phyloP scores from a whole-genome alignment of 2,329 filamentous ascomycete genomes.

The Trichoderma brevicompactum region DNA sequence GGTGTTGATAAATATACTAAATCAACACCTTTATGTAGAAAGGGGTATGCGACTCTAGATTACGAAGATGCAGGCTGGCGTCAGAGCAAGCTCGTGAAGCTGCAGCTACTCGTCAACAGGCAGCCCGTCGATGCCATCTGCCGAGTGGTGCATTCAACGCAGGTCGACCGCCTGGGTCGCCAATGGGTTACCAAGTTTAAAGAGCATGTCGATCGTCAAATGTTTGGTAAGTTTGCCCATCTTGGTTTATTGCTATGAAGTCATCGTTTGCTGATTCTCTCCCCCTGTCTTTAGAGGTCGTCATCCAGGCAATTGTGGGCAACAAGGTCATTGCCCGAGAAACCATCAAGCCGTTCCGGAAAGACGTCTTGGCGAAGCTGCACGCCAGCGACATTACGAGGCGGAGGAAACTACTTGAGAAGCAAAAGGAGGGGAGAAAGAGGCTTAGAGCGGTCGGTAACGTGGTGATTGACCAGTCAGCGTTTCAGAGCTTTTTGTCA shows the following conservation, averaged over 20 bases:
- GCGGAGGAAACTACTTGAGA: slow-evolving; percentile 86
- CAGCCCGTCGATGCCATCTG: slow-evolving; percentile 90
- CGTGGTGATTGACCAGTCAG: slow-evolving; percentile 93
- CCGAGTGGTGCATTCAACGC: slow-evolving; percentile 82
- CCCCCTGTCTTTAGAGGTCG: slow-evolving; percentile 64
- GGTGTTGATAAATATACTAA: no score
- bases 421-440: slow-evolving; percentile 95
- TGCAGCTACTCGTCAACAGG: slow-evolving; percentile 94
- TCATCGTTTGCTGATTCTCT: background rate
- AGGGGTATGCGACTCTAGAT: slow-evolving; percentile 93
- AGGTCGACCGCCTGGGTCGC: slow-evolving; percentile 78
- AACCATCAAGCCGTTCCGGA: slow-evolving; percentile 94
- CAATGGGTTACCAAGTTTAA: slow-evolving; percentile 96
- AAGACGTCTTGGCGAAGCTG: slow-evolving; percentile 90
- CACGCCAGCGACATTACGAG: slow-evolving; percentile 88
- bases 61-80: slow-evolving; percentile 96
- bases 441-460: slow-evolving; percentile 83
- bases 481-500: slow-evolving; percentile 90
- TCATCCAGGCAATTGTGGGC: slow-evolving; percentile 90
- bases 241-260: slow-evolving; percentile 21
- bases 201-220: slow-evolving; percentile 92
- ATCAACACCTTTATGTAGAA: slow-evolving; percentile 45
- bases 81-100: slow-evolving; percentile 77
- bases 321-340: slow-evolving; percentile 85
- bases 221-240: slow-evolving; percentile 63